Conservation (phyloP, 2,329 filamentous ascomycete genomes). For the Cylindrodendrum hubeiense region DNA sequence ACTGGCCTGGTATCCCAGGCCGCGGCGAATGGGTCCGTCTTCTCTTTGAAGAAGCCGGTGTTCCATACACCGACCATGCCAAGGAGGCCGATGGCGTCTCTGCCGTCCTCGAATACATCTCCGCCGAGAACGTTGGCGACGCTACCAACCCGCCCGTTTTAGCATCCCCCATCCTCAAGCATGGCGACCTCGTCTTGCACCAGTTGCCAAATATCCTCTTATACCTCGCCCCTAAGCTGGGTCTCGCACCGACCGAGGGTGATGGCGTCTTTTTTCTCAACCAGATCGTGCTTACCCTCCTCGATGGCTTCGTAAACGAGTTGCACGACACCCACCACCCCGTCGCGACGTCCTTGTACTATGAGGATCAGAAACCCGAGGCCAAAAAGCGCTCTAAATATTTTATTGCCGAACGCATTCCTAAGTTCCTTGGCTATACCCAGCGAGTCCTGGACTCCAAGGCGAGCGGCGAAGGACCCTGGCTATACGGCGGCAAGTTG, state of each 20-base stretch:
- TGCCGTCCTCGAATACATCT: conserved; percentile 62
- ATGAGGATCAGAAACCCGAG: conserved; percentile 82
- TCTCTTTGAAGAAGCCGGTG: conserved; percentile 75
- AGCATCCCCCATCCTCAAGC: conserved; percentile 75
- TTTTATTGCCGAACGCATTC: conserved; percentile 72
- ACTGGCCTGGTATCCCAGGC: conserved; percentile 79
- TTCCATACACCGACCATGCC: conserved; percentile 71
- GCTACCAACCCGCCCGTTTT: conserved; percentile 72
- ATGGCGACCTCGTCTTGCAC: conserved; percentile 71
- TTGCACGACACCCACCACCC: conserved; percentile 84
- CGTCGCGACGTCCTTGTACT: conserved; percentile 69
- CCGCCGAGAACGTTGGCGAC: conserved; percentile 59
- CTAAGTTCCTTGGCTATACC: conserved; percentile 80
- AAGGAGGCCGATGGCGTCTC: conserved; percentile 59
- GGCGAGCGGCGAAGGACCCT: conserved; percentile 68
- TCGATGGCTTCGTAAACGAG: conserved; percentile 79
- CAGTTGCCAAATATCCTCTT: conserved; percentile 81
- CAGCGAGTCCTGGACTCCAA: conserved; percentile 72
- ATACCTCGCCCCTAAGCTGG: conserved; percentile 74
- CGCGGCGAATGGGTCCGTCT: conserved; percentile 82
- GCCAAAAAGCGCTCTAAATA: conserved; percentile 67
- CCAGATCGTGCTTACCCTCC: conserved; percentile 73
- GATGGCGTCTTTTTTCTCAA: conserved; percentile 69
- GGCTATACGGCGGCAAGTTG: conserved; percentile 73
- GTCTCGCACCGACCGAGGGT: conserved; percentile 61